phyloP scores from a whole-genome alignment of 2,329 filamentous ascomycete genomes.

The Thermothelomyces thermophilus region DNA sequence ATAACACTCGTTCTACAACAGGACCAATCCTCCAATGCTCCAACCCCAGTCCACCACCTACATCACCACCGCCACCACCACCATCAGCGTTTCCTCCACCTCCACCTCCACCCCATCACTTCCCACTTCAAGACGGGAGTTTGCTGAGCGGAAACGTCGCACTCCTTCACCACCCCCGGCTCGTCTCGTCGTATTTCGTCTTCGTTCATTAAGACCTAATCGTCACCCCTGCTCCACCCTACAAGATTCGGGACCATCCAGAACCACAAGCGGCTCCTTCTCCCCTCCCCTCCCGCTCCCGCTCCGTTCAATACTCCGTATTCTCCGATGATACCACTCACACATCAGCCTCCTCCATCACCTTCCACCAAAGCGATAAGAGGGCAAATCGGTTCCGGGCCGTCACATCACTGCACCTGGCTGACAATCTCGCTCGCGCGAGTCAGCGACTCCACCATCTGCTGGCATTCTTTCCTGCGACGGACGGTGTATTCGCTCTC shows the following conservation, averaged over 20 bases:
- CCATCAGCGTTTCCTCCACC: too few species aligned
- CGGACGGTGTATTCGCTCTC: slow-evolving; percentile 96
- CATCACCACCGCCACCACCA: too few species aligned
- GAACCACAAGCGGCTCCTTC: too few species aligned
- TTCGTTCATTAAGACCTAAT: slow-evolving; percentile 1
- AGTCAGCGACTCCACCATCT: slow-evolving; percentile 92
- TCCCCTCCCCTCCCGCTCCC: too few species aligned
- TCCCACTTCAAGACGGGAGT: background rate
- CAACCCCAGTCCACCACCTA: too few species aligned
- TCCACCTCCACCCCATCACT: too few species aligned
- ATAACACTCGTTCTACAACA: slow-evolving; percentile 10
- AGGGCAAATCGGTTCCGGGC: background rate
- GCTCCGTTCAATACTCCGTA: background rate
- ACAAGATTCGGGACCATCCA: background rate
- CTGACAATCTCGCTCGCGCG: slow-evolving; percentile 95
- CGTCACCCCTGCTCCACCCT: slow-evolving; percentile 2
- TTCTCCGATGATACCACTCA: background rate
- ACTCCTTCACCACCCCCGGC: background rate
- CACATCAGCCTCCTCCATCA: background rate
- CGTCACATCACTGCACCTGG: slow-evolving; percentile 52
- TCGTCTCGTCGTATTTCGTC: slow-evolving; percentile 4
- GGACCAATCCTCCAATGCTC: slow-evolving; percentile 2
- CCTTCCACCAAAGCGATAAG: background rate
- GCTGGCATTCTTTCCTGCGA: slow-evolving; percentile 93
- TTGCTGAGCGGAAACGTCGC: background rate